phyloP scores from a whole-genome alignment of 108 stramenopile species.

The Licmophora abbreviata region DNA sequence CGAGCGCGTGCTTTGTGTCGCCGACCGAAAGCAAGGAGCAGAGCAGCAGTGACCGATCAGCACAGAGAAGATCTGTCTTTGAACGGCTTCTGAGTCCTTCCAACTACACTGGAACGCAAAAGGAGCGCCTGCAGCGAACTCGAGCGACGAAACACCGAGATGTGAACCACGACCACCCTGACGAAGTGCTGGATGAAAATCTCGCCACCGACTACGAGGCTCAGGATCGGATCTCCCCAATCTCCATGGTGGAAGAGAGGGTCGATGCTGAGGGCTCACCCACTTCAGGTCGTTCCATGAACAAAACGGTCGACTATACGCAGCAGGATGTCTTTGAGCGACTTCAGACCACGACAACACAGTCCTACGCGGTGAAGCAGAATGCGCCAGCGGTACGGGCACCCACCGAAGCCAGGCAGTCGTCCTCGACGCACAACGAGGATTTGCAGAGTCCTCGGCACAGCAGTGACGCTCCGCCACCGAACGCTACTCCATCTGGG shows the following conservation, averaged over 20 bases:
- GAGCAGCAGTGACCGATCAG: background rate
- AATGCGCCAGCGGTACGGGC: no score
- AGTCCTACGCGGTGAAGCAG: slow-evolving; percentile 46
- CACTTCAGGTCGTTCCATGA: background rate
- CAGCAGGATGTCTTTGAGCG: slow-evolving; percentile 59
- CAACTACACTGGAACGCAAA: slow-evolving; percentile 49
- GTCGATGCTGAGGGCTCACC: slow-evolving; percentile 8
- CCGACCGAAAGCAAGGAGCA: no score
- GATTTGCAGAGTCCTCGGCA: no score
- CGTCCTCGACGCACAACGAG: no score
- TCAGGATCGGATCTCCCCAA: background rate
- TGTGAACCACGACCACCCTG: slow-evolving; percentile 7
- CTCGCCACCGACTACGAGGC: slow-evolving; percentile 1
- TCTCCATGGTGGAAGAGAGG: background rate
- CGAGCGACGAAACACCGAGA: slow-evolving; percentile 18
- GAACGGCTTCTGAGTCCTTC: slow-evolving; percentile 44
- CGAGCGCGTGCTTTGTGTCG: no score
- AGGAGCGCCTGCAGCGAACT: slow-evolving; percentile 16
- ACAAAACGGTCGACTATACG: slow-evolving; percentile 18
- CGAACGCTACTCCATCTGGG: no score
- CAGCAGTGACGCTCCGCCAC: no score
- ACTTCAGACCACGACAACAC: slow-evolving; percentile 46
- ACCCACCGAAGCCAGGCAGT: no score
- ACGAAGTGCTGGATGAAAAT: slow-evolving; percentile 17
- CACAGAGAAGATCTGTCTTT: slow-evolving; percentile 52